Base-by-base conservation (phyloP, 2,329 filamentous ascomycete genomes). In the Sclerotinia nivalis region DNA sequence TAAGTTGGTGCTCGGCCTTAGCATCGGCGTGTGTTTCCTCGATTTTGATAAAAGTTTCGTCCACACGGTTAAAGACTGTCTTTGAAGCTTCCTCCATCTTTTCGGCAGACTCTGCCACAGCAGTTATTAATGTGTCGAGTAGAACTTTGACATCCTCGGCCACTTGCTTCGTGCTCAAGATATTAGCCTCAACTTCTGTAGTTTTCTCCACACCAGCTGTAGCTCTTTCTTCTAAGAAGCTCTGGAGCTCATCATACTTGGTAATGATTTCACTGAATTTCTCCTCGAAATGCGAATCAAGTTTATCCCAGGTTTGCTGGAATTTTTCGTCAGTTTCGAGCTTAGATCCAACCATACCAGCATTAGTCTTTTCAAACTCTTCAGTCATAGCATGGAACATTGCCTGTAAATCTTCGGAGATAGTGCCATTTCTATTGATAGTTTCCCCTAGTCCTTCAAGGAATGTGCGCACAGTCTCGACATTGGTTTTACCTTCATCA, bases 201-300 rank as follows among this genome's bases (percentile, higher is more conserved):
- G 92, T 89, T 70, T 91, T 90, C 73, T 91, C 89, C 75, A 95
- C 93, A 68, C 89, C 88, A 47, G 90, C 86, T 73, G 89, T 89
- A 62, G 89, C 87, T 75, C 91, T 91, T 61, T 92, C 90, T 58
- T 96, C 91, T 43, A 93, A 86, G 10, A 88, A 83, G 28, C 86
- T 82, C 77, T 96, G 91, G 72, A 94, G 90, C 71, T 96, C 93
- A 69, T 97, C 94, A 77, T 97, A 96, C 79, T 96, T 97, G 74
- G 86, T 84, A 79, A 97, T 88, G 34, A 99, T 84, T 73, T 93
- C 92, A 70, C 87, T 87, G 74, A 97, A 85, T 75, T 87, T 88
- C 75, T 89, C 87, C 49, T 89, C 88, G 58, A 90, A 81, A 78
- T 88, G 89, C 71, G 80, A 79, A 56, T 83, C 81, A 12, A 90